Evolutionary conservation across 1,284 basidiomycete species (phyloP), one percentile per base, ranked within the genome.

Genomic region (Lentinula novae-zelandiae): DNA sequence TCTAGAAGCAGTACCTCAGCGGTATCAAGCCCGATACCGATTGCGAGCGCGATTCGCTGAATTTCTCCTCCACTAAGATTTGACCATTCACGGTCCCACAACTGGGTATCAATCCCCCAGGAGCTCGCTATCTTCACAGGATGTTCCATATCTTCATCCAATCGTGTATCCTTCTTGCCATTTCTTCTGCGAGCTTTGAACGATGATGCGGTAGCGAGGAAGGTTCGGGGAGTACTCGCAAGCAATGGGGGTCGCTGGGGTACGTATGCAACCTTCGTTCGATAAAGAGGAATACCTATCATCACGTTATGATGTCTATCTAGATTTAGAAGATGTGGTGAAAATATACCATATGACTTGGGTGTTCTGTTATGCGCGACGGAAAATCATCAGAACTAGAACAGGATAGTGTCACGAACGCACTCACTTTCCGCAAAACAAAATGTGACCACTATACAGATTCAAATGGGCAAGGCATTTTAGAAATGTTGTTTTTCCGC

Each of bases 1-100:
- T 95, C 93, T 1, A 95, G 77, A 13, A 95, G 78, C n/a, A 95
- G 73, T 0, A 95, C 77, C 67, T 95, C 91, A 0, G 92, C 90
- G 0, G 84, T 85, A 60, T 86, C 79, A 48, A 93, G 70, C 0
- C 89, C 88, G 2, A 92, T 71, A 0, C 89, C 90, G 27, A 86
- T 80, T 13, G 92, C 89, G 56, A 95, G 71, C 7, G 87, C 83
- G n/a, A 94, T 82, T 51, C 93, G 77, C 72, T 95, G 93, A 1
- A 84, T 82, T 71, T 95, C 93, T 13, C 93, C 93, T 1, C 92
- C 93, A 65, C 89, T 92, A 65, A 95, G 73, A 57, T 83, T 86
- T 9, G 82, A 74, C 93, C 93, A 95, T 7, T 82, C 80, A 38
- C 92, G 78, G 62, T 84, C 82, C 93, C 93, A 95, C 22, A 93